Evolutionary conservation across 1,284 basidiomycete species (phyloP).

Genomic region (Blastosporella zonata): DNA sequence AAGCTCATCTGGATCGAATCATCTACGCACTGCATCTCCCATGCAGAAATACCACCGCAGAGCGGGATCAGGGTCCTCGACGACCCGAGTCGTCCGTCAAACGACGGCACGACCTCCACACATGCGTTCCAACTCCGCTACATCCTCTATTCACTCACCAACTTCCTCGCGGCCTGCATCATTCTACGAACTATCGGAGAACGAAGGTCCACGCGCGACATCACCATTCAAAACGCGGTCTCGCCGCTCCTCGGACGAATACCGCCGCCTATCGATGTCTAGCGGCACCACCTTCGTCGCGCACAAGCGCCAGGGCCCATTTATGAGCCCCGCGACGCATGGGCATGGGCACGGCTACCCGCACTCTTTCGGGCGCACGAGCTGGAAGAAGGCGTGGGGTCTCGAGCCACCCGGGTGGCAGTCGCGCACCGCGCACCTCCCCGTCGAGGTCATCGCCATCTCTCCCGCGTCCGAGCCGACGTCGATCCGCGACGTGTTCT

Average conservation of each 20-base stretch:
- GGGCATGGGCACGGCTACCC: too few relatives aligned
- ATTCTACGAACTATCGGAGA: constrained; percentile 71
- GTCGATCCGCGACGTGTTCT: constrained; percentile 72
- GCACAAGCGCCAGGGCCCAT: constrained; percentile 69
- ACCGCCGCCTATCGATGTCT: constrained; percentile 37
- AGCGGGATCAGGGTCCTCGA: constrained; percentile 71
- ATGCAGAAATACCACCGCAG: constrained; percentile 70
- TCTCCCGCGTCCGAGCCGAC: constrained; percentile 54
- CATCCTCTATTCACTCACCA: constrained; percentile 72
- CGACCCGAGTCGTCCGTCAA: constrained; percentile 65
- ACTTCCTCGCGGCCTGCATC: constrained; percentile 72
- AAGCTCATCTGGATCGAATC: constrained; percentile 67
- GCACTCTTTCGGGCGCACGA: constrained; percentile 58
- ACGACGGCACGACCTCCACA: constrained; percentile 45
- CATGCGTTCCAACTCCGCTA: constrained; percentile 63
- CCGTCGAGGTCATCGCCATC: constrained; percentile 69
- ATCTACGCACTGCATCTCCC: constrained; percentile 62
- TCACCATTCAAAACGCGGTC: constrained; percentile 49
- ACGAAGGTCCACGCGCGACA: constrained; percentile 49
- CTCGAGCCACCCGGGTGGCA: constrained; percentile 82
- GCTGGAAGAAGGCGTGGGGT: constrained; percentile 87
- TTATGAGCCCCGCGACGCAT: constrained; percentile 50
- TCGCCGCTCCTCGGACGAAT: constrained; percentile 45
- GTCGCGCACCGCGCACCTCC: constrained; percentile 62
- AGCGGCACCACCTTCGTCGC: constrained; percentile 61